Base-by-base conservation (phyloP, 83 land plant genomes). In the Isoetes engelmannii region DNA sequence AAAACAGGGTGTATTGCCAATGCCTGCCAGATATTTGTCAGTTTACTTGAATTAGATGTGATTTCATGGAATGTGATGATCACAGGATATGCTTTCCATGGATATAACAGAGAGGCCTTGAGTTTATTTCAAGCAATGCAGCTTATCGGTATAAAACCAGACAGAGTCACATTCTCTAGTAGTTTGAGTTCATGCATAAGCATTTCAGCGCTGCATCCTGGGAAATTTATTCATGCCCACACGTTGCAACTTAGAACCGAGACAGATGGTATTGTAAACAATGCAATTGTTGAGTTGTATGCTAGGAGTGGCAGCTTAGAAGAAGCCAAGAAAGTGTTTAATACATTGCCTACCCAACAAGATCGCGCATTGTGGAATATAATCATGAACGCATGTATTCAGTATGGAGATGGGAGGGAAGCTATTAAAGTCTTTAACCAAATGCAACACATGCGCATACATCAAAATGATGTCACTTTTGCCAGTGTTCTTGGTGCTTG, bases 1-100 rank as follows among this genome's bases (percentile, higher is more conserved):
- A 88, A 83, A 72, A 74, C 72, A 79, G 86, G 79, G 64, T 64
- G 62, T 6, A 21, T 19, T 13, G 63, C 13, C 15, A n/a, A 61
- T 61, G 63, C 63, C 15, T 21, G 41, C 63, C 44, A 61, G 20
- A 7, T 61, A 46, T 61, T 61, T 61, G 63, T 42, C 7, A 61
- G 15, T 42, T 42, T 61, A 46, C 7, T 46, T 41, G 41, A 5
- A 46, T 13, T 44, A 61, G 63, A 61, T 17, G 45, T 5, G 10
- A 15, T 61, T 61, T 61, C 45, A 42, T 61, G 64, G 64, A 61
- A 19, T 61, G 64, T 47, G 4, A 6, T 61, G 21, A 28, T 61
- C 17, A 18, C 64, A 17, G 64, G 64, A 47, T 61, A 61, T 61
- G 64, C 45, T 5, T 47, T 13, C 47, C 17, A 61, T 61, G 64